Evolutionary conservation across 2,329 filamentous ascomycete genomes (phyloP).

Genomic region (Blumeriella jaapii): DNA sequence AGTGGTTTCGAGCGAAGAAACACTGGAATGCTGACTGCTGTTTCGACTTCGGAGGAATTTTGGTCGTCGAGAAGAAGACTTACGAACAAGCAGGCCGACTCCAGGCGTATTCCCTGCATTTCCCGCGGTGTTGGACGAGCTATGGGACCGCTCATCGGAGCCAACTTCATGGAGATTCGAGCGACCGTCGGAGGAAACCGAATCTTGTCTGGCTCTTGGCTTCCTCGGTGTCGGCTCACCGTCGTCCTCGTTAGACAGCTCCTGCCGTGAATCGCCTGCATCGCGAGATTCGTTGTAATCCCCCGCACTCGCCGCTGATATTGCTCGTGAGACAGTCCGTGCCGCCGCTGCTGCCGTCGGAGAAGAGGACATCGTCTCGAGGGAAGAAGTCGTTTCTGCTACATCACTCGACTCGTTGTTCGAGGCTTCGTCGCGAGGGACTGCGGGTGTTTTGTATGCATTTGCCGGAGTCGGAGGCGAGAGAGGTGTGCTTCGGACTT

Average conservation of each 20-base stretch:
- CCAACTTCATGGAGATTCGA: constrained; percentile 25
- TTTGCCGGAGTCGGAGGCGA: constrained; percentile 22
- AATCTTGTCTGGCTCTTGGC: constrained; percentile 7
- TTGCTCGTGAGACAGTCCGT: constrained; percentile 40
- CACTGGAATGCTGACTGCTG: constrained; percentile 47
- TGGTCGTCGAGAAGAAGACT: constrained; percentile 36
- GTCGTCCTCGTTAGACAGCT: constrained; percentile 16
- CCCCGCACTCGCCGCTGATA: constrained; percentile 33
- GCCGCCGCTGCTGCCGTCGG: constrained; percentile 44
- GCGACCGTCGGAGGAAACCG: constrained; percentile 14
- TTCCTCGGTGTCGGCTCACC: constrained; percentile 20
- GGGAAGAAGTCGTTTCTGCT: constrained; percentile 36
- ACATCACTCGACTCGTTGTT: constrained; percentile 16
- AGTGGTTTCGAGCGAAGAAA: constrained; percentile 46
- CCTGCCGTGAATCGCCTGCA: constrained; percentile 8
- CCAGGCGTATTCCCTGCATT: constrained; percentile 37
- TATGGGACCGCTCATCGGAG: constrained; percentile 27
- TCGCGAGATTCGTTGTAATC: constrained; percentile 9
- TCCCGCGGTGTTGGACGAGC: constrained; percentile 31
- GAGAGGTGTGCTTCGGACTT: constrained; percentile 2
- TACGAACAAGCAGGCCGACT: constrained; percentile 29
- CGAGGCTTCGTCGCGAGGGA: constrained; percentile 3
- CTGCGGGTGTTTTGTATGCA: constrained; percentile 21
- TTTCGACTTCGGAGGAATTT: constrained; percentile 44
- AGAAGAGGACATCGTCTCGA: constrained; percentile 45